A percentile compares a stretch with the other conserved stretches of the same genome.
phyloP scores from a whole-genome alignment of 73 alveolate genomes.

The Tetrahymena borealis region DNA sequence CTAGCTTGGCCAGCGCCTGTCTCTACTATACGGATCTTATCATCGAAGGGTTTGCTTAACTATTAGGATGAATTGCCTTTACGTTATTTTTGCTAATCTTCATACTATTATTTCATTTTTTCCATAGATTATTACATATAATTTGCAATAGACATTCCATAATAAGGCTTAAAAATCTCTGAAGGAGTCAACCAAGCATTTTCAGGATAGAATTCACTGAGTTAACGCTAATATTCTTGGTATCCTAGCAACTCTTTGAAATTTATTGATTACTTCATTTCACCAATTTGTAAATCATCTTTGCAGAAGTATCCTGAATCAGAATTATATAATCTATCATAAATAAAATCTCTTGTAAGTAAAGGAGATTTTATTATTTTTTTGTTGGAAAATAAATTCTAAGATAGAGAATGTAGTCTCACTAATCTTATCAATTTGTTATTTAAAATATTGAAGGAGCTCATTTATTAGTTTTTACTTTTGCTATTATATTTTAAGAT shows the following conservation, averaged over 20 bases:
- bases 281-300: slow-evolving; percentile 65
- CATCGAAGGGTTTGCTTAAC: not conserved
- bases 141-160: slow-evolving; percentile 76
- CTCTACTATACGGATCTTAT: slow-evolving; percentile 59
- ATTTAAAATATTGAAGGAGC: not conserved
- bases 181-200: slow-evolving; percentile 82
- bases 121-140: slow-evolving; percentile 49
- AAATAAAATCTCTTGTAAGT: slow-evolving; percentile 56
- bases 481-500: too few species aligned
- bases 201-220: slow-evolving; percentile 69
- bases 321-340: slow-evolving; percentile 59
- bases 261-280: slow-evolving; percentile 51
- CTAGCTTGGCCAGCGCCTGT: slow-evolving; percentile 90
- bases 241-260: slow-evolving; percentile 55
- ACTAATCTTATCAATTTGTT: not conserved
- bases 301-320: slow-evolving; percentile 72
- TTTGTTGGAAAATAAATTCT: not conserved
- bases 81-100: not conserved
- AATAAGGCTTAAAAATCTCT: slow-evolving; percentile 79
- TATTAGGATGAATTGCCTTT: not conserved
- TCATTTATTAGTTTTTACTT: too few species aligned
- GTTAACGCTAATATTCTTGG: slow-evolving; percentile 50
- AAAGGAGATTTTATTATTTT: not conserved
- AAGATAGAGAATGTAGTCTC: not conserved
- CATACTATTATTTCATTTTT: not conserved